These are phyloP conservation scores for Pseudopyrenochaeta lycopersici DNA, from an alignment of 2,329 filamentous ascomycete species.

Conservation along the genomic window DNA sequence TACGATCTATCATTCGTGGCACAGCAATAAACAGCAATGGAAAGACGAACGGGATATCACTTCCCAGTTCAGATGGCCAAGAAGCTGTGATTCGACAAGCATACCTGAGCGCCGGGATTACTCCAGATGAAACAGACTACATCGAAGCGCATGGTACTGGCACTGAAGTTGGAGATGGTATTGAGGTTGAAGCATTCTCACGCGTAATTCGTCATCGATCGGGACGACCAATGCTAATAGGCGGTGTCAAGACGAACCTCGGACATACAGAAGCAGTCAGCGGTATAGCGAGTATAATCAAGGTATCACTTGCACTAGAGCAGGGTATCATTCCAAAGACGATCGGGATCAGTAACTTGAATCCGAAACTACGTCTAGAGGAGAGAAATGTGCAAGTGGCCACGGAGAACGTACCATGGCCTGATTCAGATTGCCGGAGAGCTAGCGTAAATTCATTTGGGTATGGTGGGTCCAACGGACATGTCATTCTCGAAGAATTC, in stretches of 20 bases:
- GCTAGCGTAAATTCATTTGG: slow-evolving; percentile 23
- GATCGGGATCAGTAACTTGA: slow-evolving; percentile 2
- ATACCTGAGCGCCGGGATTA: slow-evolving; percentile 1
- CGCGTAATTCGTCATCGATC: background rate
- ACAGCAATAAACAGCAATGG: slow-evolving; percentile 9
- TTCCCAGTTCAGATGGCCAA: slow-evolving; percentile 25
- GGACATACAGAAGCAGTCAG: slow-evolving; percentile 9
- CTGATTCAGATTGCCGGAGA: background rate
- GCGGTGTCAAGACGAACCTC: slow-evolving; percentile 12
- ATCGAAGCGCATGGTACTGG: slow-evolving; percentile 55
- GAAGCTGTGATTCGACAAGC: slow-evolving; percentile 24
- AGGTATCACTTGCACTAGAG: slow-evolving; percentile 2
- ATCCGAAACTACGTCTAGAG: slow-evolving; percentile 7
- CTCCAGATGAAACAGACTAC: slow-evolving; percentile 9
- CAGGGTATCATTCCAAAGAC: slow-evolving; percentile 5
- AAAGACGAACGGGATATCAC: slow-evolving; percentile 17
- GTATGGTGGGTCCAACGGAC: slow-evolving; percentile 29
- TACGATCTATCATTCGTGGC: slow-evolving; percentile 10
- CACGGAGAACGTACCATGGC: slow-evolving; percentile 12
- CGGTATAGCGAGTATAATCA: slow-evolving; percentile 10
- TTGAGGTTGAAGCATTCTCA: slow-evolving; percentile 14
- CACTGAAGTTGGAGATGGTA: slow-evolving; percentile 55
- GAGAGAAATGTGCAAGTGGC: slow-evolving; percentile 7
- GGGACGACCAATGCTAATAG: slow-evolving; percentile 7
- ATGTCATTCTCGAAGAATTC: slow-evolving; percentile 41